These are phyloP conservation scores for Panicum hallii DNA, from an alignment of 202 grass and related monocot genomes.

Conservation along the genomic window DNA sequence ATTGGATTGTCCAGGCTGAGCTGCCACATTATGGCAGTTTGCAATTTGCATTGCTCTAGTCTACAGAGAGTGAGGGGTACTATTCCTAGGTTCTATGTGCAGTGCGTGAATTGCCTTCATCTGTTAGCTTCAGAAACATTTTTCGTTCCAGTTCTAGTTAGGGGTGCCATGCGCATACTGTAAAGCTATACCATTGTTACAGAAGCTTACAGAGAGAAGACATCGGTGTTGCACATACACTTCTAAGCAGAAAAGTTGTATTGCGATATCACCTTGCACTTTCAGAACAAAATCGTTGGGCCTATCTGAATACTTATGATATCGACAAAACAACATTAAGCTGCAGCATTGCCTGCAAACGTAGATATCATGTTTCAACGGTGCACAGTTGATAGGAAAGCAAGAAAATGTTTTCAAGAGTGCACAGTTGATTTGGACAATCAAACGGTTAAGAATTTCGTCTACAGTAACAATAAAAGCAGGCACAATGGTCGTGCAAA, in stretches of 20 bases:
- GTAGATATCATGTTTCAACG: neutral
- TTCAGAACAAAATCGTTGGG: neutral
- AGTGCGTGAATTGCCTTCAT: conserved; percentile 44
- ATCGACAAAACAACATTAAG: neutral
- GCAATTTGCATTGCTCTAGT: neutral
- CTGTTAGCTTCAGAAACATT: conserved; percentile 59
- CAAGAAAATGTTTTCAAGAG: neutral
- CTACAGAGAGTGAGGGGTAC: neutral
- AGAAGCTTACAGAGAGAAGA: conserved; percentile 37
- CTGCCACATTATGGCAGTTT: conserved; percentile 28
- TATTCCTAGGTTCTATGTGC: conserved; percentile 37
- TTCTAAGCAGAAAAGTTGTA: neutral
- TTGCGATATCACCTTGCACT: neutral
- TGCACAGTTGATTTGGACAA: neutral
- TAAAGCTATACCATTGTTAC: conserved; percentile 44
- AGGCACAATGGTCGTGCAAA: neutral
- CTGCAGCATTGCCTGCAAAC: neutral
- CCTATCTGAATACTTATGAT: neutral
- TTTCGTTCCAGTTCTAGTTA: conserved; percentile 35
- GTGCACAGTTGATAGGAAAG: neutral
- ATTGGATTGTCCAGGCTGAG: conserved; percentile 33
- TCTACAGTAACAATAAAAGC: neutral
- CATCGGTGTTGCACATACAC: no score
- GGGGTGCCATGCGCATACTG: neutral
- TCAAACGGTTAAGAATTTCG: neutral